Evolutionary conservation across 2,329 filamentous ascomycete genomes (phyloP), one percentile per base, ranked within the genome.

Genomic region (Apiospora pterosperma): DNA sequence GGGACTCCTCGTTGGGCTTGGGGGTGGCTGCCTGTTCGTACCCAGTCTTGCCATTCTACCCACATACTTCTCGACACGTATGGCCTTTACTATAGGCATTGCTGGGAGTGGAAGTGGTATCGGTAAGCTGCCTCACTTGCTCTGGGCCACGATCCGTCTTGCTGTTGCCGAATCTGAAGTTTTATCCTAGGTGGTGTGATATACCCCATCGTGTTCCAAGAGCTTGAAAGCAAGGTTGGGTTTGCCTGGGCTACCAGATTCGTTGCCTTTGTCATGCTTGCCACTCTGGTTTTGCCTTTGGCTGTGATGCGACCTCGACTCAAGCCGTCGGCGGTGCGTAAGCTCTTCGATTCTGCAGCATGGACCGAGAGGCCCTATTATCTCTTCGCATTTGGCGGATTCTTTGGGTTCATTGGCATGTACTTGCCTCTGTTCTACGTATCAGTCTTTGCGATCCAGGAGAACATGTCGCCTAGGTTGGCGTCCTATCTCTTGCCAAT

Each of bases 181-280:
- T 82, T 80, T 3, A 82, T 80, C 6, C 67, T 85, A 4, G 84
- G 84, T 10, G 84, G 84, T 23, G 73, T 78, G 60, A 79, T 85
- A 1, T 85, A 90, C 66, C 75, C 90, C 61, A 86, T 90, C 65
- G 79, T 90, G 44, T 79, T 78, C 34, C 75, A 87, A 67, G 77
- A 88, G 63, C 74, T 82, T 38, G 80, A 88, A 66, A 77, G 80
- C 23, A 78, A 79, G 65, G 61, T 79, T 65, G 79, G 79, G 59
- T 81, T 80, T 65, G 72, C 75, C 36, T 80, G 78, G 78, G 76
- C 78, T 31, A 69, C 80, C 38, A 76, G 78, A 63, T 65, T 69
- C 23, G 65, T 78, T 31, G 78, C 73, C 36, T 79, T 81, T 64
- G 65, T 79, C 58, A 74, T 79, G 67, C 70, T 80, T 3, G 70